Percentiles rank a stretch among this genome's conserved stretches.
Evolutionary conservation across 2,329 filamentous ascomycete genomes (phyloP).

Genomic region (Neofusicoccum laricinum): DNA sequence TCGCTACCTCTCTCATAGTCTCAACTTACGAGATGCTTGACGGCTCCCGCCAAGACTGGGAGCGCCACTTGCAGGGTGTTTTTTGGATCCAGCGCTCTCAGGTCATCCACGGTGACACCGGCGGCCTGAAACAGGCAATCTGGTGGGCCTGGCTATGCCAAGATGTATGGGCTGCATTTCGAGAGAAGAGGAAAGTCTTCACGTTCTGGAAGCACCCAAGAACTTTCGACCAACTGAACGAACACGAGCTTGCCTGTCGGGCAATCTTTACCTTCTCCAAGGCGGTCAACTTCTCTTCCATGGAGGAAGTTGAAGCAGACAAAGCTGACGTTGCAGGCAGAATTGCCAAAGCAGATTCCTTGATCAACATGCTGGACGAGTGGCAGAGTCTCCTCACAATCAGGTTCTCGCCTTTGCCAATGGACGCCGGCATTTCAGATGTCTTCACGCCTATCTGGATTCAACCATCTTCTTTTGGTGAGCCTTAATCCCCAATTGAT

Average conservation of each 20-base stretch:
- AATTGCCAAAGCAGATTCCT: conserved; percentile 45
- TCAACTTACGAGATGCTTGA: conserved; percentile 66
- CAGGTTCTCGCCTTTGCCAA: conserved; percentile 44
- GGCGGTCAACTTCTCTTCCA: conserved; percentile 57
- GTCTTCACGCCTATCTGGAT: conserved; percentile 51
- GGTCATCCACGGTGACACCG: conserved; percentile 58
- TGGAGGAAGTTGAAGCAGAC: conserved; percentile 46
- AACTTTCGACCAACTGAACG: conserved; percentile 46
- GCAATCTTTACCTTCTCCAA: conserved; percentile 56
- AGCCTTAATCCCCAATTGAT: neutral
- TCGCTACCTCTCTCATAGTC: conserved; percentile 59
- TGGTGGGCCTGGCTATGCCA: conserved; percentile 69
- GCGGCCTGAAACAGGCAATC: conserved; percentile 55
- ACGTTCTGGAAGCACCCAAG: conserved; percentile 58
- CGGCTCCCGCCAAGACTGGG: conserved; percentile 56
- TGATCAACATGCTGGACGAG: conserved; percentile 51
- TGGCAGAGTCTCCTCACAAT: conserved; percentile 46
- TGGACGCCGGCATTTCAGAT: neutral
- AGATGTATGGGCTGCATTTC: conserved; percentile 63
- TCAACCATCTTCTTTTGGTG: conserved; percentile 45
- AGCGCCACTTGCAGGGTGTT: conserved; percentile 61
- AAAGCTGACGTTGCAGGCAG: conserved; percentile 39
- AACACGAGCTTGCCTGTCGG: conserved; percentile 53
- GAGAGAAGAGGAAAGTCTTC: conserved; percentile 54
- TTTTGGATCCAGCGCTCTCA: conserved; percentile 67